Conservation (phyloP, 441 rosid genomes). For the Geranium incanum region DNA sequence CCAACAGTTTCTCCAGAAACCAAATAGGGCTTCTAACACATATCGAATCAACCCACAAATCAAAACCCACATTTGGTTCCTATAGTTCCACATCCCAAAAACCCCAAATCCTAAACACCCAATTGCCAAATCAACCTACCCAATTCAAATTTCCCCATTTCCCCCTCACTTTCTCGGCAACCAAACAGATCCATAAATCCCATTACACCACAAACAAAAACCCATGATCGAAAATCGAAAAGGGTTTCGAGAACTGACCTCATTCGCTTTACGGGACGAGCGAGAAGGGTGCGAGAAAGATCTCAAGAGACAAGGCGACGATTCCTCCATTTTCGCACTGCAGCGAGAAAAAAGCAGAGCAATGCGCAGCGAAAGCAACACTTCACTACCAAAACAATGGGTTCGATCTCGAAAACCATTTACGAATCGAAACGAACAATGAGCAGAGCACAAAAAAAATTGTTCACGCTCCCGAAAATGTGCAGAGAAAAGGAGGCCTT, state of each 20-base stretch:
- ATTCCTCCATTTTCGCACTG: constrained; percentile 48
- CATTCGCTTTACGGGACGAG: constrained; percentile 40
- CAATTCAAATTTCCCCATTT: not conserved
- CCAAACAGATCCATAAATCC: not conserved
- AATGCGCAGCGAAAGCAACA: not conserved
- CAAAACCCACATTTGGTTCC: not conserved
- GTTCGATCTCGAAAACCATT: not conserved
- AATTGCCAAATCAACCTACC: constrained; percentile 1
- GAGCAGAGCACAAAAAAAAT: not conserved
- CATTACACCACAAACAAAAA: not conserved
- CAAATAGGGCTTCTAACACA: not conserved
- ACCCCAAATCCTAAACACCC: not conserved
- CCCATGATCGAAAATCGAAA: not conserved
- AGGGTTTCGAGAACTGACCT: constrained; percentile 34
- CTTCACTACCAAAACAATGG: not conserved
- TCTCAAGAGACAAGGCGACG: constrained; percentile 60
- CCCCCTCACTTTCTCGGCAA: not conserved
- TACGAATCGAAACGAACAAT: too few relatives aligned
- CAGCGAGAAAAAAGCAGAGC: too few relatives aligned
- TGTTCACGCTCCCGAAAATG: too few relatives aligned
- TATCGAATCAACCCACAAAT: not conserved
- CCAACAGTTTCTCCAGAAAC: not conserved
- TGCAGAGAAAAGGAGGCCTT: not conserved
- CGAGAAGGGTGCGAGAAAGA: constrained; percentile 77
- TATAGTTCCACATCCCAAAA: constrained; percentile 6